Conservation (phyloP, 331 rosid genomes). For the Malus hybrid region DNA sequence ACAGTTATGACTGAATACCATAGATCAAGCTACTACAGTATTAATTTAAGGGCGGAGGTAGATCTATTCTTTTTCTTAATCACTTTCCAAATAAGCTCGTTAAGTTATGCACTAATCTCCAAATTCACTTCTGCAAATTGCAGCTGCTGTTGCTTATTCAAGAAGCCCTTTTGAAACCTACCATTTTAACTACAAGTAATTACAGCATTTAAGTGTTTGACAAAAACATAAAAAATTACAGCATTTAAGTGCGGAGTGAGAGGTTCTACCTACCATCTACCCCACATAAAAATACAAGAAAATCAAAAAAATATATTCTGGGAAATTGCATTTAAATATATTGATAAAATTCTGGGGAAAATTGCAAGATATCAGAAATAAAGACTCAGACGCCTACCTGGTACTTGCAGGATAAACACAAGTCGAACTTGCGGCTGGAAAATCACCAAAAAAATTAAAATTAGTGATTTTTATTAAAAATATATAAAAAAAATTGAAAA, state of each 20-base stretch:
- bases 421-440: slow-evolving; percentile 39
- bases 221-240: background rate
- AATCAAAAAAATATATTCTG: background rate
- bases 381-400: slow-evolving; percentile 28
- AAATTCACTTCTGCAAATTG: background rate
- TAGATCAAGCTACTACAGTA: background rate
- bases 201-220: background rate
- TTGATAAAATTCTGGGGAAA: background rate
- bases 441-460: background rate
- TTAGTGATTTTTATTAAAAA: background rate
- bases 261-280: background rate
- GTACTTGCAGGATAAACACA: slow-evolving; percentile 73
- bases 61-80: slow-evolving; percentile 15
- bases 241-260: background rate
- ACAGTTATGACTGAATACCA: background rate
- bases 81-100: background rate
- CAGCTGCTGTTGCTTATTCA: background rate
- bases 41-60: background rate
- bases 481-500: background rate
- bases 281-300: background rate
- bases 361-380: background rate
- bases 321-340: background rate
- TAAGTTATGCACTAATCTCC: background rate
- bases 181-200: background rate
- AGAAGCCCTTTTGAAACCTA: background rate